A percentile compares a stretch with the other conserved stretches of the same genome.
Conservation (phyloP, 1,284 basidiomycete genomes). For the Tilletia horrida region DNA sequence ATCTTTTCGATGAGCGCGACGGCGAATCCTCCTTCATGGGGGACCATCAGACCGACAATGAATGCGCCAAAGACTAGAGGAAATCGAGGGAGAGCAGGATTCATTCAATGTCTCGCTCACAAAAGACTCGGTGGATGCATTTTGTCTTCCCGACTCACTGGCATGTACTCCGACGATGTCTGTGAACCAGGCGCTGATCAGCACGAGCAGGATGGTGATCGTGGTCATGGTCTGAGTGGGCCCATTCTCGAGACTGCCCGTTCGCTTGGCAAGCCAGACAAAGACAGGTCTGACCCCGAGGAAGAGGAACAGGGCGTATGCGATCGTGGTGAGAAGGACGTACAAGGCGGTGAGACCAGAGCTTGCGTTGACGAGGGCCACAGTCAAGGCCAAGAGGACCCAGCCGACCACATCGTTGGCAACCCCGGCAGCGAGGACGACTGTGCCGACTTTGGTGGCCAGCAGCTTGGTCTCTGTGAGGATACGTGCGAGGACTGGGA, state of each 20-base stretch:
- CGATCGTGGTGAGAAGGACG: slow-evolving; percentile 75
- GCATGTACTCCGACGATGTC: slow-evolving; percentile 86
- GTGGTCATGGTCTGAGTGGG: slow-evolving; percentile 77
- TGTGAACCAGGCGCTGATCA: slow-evolving; percentile 78
- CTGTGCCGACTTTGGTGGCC: slow-evolving; percentile 86
- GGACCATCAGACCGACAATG: slow-evolving; percentile 80
- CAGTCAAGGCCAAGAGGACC: slow-evolving; percentile 71
- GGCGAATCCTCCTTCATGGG: slow-evolving; percentile 75
- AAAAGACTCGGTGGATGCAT: too few species aligned
- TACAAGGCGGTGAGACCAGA: slow-evolving; percentile 71
- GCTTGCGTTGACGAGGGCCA: slow-evolving; percentile 81
- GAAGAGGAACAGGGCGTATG: slow-evolving; percentile 74
- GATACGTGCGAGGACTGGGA: slow-evolving; percentile 74
- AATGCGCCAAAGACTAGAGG: slow-evolving; percentile 71
- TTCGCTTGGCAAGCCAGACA: slow-evolving; percentile 70
- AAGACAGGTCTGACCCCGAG: slow-evolving; percentile 68
- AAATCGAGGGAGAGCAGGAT: slow-evolving; percentile 57
- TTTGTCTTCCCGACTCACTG: too few species aligned
- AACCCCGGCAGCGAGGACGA: slow-evolving; percentile 84
- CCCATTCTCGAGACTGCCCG: slow-evolving; percentile 71
- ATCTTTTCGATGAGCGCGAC: slow-evolving; percentile 64
- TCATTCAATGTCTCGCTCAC: neutral
- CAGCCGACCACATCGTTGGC: slow-evolving; percentile 77
- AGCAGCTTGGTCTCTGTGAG: slow-evolving; percentile 65
- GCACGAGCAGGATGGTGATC: slow-evolving; percentile 69